Percentiles rank a stretch among this genome's conserved stretches.
These are phyloP conservation scores for Spiromastix sp. DNA, from an alignment of 2,329 filamentous ascomycete species.

Conservation along the genomic window DNA sequence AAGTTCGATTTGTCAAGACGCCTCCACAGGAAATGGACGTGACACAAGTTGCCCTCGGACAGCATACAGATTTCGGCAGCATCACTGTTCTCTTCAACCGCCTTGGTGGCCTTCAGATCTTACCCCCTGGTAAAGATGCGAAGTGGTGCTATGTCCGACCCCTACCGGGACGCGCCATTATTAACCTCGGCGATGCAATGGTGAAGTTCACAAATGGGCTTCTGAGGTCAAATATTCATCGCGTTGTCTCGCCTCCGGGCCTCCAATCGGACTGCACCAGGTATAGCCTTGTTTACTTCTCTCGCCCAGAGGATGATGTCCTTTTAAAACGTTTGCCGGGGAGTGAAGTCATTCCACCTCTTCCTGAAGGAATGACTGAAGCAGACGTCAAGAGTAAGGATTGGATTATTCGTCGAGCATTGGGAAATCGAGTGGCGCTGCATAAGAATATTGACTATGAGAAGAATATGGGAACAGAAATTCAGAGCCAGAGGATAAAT, in stretches of 20 bases:
- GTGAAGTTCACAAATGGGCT: slow-evolving; percentile 35
- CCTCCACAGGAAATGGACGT: slow-evolving; percentile 37
- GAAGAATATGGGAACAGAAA: slow-evolving; percentile 24
- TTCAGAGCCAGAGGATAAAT: slow-evolving; percentile 23
- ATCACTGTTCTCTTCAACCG: slow-evolving; percentile 48
- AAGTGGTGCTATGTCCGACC: slow-evolving; percentile 46
- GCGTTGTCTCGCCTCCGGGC: slow-evolving; percentile 41
- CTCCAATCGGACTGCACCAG: slow-evolving; percentile 34
- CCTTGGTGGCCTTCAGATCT: slow-evolving; percentile 45
- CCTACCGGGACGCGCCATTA: slow-evolving; percentile 35
- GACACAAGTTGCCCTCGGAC: slow-evolving; percentile 35
- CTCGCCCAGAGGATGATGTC: slow-evolving; percentile 40
- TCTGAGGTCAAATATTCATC: slow-evolving; percentile 35
- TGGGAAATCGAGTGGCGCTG: slow-evolving; percentile 23
- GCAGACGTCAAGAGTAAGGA: slow-evolving; percentile 31
- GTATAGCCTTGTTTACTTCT: slow-evolving; percentile 47
- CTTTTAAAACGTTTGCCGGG: slow-evolving; percentile 30
- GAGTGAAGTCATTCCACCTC: slow-evolving; percentile 22
- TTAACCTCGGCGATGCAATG: slow-evolving; percentile 36
- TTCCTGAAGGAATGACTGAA: slow-evolving; percentile 21
- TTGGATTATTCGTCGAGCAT: slow-evolving; percentile 31
- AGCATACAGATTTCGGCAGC: slow-evolving; percentile 48
- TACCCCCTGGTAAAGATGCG: slow-evolving; percentile 30
- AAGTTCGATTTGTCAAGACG: slow-evolving; percentile 44
- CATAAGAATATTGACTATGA: slow-evolving; percentile 21